Percentiles rank a stretch among this genome's conserved stretches.
These are phyloP conservation scores for Ehretia macrophylla DNA, from an alignment of 257 asterid genomes.

Conservation along the genomic window DNA sequence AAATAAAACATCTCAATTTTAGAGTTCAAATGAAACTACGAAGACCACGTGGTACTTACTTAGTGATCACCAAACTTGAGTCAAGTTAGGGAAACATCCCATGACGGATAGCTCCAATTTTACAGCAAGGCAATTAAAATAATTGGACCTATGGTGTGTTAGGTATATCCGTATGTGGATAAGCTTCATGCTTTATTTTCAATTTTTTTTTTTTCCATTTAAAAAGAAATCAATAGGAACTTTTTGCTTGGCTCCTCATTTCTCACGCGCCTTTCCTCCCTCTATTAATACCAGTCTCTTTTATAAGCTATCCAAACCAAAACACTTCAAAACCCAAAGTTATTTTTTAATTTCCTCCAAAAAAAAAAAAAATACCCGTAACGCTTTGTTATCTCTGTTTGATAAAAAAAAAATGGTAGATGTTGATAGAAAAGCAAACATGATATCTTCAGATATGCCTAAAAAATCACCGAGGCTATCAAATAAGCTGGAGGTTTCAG, in stretches of 20 bases:
- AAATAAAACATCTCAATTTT: no score
- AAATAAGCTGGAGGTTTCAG: constrained; percentile 59
- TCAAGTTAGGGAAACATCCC: neutral
- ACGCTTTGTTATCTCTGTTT: no score
- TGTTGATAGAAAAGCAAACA: constrained; percentile 72
- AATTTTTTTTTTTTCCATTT: no score
- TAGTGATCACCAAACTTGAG: neutral
- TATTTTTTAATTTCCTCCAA: neutral
- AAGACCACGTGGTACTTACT: neutral
- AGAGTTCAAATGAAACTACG: no score
- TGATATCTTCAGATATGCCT: constrained; percentile 52
- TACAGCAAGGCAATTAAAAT: neutral
- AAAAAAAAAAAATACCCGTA: no score
- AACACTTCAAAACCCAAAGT: no score
- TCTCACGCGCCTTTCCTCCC: constrained; percentile 56
- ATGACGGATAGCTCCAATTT: constrained; percentile 1
- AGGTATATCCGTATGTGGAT: constrained; percentile 62
- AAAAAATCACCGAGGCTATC: constrained; percentile 55
- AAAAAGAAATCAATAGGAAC: no score
- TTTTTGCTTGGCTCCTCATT: constrained; percentile 26
- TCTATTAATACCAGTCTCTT: constrained; percentile 42
- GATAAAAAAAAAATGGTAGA: constrained; percentile 64
- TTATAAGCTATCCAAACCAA: constrained; percentile 16
- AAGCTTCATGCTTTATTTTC: constrained; percentile 39
- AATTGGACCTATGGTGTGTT: constrained; percentile 22